Evolutionary conservation across 202 grass and related monocot genomes (phyloP).

Genomic region (Digitaria exilis): DNA sequence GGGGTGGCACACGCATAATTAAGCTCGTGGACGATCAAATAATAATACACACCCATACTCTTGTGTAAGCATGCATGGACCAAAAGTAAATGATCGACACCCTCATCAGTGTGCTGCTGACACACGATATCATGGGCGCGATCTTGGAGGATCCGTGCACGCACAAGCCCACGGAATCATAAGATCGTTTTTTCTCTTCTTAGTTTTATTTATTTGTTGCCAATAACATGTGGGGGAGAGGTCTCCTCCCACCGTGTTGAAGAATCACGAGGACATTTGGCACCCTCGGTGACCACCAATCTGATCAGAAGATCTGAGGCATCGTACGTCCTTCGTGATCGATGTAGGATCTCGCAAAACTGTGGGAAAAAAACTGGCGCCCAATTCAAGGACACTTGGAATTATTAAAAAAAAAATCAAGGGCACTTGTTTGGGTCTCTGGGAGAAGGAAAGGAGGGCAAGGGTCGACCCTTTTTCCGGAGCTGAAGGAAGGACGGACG

Average conservation of each 20-base stretch:
- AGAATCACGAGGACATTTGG: not conserved
- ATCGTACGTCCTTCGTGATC: no score
- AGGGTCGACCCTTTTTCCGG: no score
- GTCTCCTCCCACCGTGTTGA: not conserved
- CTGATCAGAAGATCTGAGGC: no score
- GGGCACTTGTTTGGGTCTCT: no score
- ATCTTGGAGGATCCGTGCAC: constrained; percentile 2
- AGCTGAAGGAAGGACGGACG: not conserved
- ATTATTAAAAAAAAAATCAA: no score
- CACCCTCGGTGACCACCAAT: no score
- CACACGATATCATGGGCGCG: not conserved
- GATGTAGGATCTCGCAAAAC: not conserved
- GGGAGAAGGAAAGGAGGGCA: no score
- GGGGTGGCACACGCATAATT: no score
- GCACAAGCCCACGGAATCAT: not conserved
- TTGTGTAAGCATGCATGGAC: not conserved
- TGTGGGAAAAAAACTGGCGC: not conserved
- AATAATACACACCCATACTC: not conserved
- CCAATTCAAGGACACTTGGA: not conserved
- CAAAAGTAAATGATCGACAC: no score
- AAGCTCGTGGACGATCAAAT: not conserved
- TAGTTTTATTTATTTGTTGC: not conserved
- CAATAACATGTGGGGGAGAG: not conserved
- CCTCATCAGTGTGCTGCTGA: not conserved
- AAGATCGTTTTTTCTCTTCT: not conserved